Evolutionary conservation across 139 green algal species (phyloP), one percentile per base, ranked within the genome.

Genomic region (Eudorina sp.): DNA sequence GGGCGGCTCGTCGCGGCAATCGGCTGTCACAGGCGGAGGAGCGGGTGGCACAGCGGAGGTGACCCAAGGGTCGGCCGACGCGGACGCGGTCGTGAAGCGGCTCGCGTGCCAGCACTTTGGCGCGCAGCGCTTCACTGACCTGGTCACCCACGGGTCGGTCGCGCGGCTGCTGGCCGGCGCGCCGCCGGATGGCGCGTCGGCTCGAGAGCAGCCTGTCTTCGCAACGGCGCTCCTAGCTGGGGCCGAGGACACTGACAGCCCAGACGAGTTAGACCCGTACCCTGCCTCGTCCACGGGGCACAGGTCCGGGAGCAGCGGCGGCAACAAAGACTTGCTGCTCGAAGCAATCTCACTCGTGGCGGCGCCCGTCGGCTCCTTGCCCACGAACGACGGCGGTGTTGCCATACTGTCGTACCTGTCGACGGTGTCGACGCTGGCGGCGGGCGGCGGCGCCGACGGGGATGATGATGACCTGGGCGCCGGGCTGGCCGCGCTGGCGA

Each of bases 51-150:
- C n/a, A n/a, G n/a, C n/a, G n/a, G n/a, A n/a, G n/a, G n/a, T n/a
- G n/a, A n/a, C n/a, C n/a, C n/a, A n/a, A n/a, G n/a, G n/a, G n/a
- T n/a, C n/a, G n/a, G n/a, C n/a, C n/a, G n/a, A n/a, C n/a, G n/a
- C n/a, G n/a, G n/a, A n/a, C n/a, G n/a, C n/a, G 3, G 34, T 43
- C 1, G 78, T 85, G 53, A 36, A 73, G 78, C 31, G 31, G 21
- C 8, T 51, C 13, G 78, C 78, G 19, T 85, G 78, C 78, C 21
- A 38, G 25, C 78, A 85, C 55, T 85, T 85, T 25, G 55, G 53
- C 23, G 55, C 55, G 40, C 38, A 0, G 78, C 31, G 48, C 13
- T 85, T 74, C 40, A 21, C 40, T 11, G 48, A 85, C n/a, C 55
- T 85, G 4, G 25, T 58, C 38, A 27, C 78, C 48, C 55, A 74